These are phyloP conservation scores for Arbutus unedo DNA, from an alignment of 148 eudicot genomes.

Conservation along the genomic window DNA sequence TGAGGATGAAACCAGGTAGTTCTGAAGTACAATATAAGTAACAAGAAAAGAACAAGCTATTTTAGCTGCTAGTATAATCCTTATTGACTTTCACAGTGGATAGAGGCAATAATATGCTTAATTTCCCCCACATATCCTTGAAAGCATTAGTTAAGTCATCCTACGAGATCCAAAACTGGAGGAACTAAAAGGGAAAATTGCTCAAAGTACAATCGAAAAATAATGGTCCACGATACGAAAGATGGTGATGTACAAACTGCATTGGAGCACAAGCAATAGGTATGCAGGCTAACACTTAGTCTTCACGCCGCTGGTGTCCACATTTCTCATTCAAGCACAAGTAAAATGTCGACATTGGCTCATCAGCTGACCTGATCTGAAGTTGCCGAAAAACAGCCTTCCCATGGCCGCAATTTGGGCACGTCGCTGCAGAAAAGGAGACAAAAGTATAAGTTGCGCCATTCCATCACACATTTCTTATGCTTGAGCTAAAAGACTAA, in stretches of 20 bases:
- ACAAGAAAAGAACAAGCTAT: not conserved
- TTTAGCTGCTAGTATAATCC: not conserved
- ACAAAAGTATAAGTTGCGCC: no score
- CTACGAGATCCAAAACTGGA: not conserved
- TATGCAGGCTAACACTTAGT: slow-evolving; percentile 21
- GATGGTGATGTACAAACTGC: not conserved
- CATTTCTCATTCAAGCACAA: slow-evolving; percentile 51
- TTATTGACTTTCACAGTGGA: not conserved
- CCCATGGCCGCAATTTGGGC: slow-evolving; percentile 7
- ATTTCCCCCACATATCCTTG: not conserved
- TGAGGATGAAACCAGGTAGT: no score
- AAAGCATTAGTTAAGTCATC: not conserved
- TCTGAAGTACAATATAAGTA: no score
- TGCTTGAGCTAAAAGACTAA: not conserved
- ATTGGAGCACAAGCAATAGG: not conserved
- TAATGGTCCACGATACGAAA: not conserved
- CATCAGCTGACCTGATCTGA: slow-evolving; percentile 87
- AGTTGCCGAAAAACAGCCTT: slow-evolving; percentile 45
- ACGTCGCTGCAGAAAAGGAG: not conserved
- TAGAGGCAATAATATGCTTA: not conserved
- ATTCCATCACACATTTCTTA: no score
- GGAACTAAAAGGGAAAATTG: not conserved
- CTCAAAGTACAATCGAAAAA: not conserved
- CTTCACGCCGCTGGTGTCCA: slow-evolving; percentile 57
- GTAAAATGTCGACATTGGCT: slow-evolving; percentile 70